Percentiles rank a stretch among this genome's conserved stretches.
Conservation (phyloP, 1,284 basidiomycete genomes). For the Paramarasmius palmivorus region DNA sequence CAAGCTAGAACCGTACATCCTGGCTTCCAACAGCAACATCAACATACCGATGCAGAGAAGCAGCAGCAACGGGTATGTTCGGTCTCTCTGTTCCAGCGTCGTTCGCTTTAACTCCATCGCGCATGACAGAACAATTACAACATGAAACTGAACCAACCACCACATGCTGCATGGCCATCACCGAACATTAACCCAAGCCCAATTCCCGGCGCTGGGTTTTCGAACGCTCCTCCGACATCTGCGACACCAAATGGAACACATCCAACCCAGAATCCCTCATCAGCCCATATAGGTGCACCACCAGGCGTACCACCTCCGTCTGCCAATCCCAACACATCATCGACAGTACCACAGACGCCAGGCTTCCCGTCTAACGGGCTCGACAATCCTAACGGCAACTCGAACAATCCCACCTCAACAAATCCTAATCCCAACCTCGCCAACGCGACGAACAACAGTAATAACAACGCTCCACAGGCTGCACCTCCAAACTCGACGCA, state of each 20-base stretch:
- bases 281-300: constrained; percentile 28
- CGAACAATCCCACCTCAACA: constrained; percentile 22
- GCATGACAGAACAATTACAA: constrained; percentile 53
- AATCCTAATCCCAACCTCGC: constrained; percentile 25
- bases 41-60: constrained; percentile 66
- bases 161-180: constrained; percentile 64
- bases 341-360: constrained; percentile 24
- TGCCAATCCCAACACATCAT: constrained; percentile 26
- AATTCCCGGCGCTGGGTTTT: constrained; percentile 25
- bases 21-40: constrained; percentile 55
- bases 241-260: constrained; percentile 35
- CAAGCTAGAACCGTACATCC: constrained; percentile 59
- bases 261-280: constrained; percentile 16
- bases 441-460: constrained; percentile 28
- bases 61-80: constrained; percentile 41
- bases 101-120: constrained; percentile 22
- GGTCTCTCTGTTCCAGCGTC: constrained; percentile 8
- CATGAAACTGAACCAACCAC: constrained; percentile 61
- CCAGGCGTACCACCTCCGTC: constrained; percentile 54
- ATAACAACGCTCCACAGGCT: constrained; percentile 1
- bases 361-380: constrained; percentile 42
- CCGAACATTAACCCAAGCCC: constrained; percentile 46
- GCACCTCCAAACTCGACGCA: constrained; percentile 27
- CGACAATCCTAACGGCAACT: constrained; percentile 3
- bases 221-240: constrained; percentile 27